A percentile compares a stretch with the other conserved stretches of the same genome.
These are phyloP conservation scores for Fusarium praegraminearum DNA, from an alignment of 2,329 filamentous ascomycete genomes.

Conservation along the genomic window DNA sequence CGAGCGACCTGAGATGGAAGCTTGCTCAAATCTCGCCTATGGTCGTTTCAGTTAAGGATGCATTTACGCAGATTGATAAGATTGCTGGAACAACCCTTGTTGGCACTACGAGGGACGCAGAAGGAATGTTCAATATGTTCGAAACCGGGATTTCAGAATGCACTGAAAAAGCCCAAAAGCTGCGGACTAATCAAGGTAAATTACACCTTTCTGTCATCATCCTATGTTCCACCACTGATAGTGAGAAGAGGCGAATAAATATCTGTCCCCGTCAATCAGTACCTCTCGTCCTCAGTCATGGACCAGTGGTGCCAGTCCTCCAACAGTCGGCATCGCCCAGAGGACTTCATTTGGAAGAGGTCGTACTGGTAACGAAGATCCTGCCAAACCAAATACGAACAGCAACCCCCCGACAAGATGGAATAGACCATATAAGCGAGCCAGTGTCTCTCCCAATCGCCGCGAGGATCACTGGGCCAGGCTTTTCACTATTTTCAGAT, in stretches of 20 bases:
- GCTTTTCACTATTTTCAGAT: fast-evolving
- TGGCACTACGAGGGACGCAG: background rate
- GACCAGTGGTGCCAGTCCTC: background rate
- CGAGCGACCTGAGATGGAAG: background rate
- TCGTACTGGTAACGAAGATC: fast-evolving
- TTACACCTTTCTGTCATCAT: fast-evolving
- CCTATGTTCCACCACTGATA: background rate
- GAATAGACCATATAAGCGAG: background rate
- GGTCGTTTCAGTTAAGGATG: background rate
- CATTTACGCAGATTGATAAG: background rate
- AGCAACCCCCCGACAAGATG: background rate
- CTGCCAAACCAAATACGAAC: fast-evolving
- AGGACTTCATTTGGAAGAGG: background rate
- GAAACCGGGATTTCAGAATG: background rate
- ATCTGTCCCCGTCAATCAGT: background rate
- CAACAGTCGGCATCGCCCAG: fast-evolving
- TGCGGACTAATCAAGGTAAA: background rate
- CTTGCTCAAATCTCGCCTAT: background rate
- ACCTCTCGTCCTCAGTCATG: background rate
- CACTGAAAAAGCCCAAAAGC: background rate
- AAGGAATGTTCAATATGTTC: background rate
- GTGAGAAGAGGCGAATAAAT: background rate
- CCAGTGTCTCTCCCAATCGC: background rate
- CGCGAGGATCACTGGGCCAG: background rate
- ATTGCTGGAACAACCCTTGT: background rate